phyloP scores from a whole-genome alignment of 2,329 filamentous ascomycete genomes.

The Apiospora saccharicola region DNA sequence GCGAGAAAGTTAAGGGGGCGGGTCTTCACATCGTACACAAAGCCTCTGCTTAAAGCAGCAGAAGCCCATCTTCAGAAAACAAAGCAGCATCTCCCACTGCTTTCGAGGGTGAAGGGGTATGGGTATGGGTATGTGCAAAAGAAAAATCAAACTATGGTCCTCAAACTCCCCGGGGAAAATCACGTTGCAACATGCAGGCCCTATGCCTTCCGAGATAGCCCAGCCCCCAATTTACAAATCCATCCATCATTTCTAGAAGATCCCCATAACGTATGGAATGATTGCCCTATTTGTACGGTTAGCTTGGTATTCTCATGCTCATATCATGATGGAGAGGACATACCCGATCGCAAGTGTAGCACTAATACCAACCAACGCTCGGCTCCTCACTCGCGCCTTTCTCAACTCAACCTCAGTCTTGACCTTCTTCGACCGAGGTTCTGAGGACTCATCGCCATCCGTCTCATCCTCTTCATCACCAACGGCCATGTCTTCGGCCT shows the following conservation, averaged over 20 bases:
- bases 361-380: conserved; percentile 84
- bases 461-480: conserved; percentile 64
- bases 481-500: conserved; percentile 75
- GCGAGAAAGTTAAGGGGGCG: neutral
- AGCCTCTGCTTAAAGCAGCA: conserved; percentile 8
- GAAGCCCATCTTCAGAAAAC: conserved; percentile 4
- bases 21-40: conserved; percentile 14
- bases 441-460: conserved; percentile 33
- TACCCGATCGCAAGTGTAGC: conserved; percentile 92
- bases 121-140: conserved; percentile 36
- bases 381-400: conserved; percentile 85
- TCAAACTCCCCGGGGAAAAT: conserved; percentile 29
- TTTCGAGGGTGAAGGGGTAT: conserved; percentile 7
- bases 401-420: conserved; percentile 83
- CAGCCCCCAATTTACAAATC: conserved; percentile 14
- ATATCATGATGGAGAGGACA: conserved; percentile 53
- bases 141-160: conserved; percentile 30
- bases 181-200: conserved; percentile 13
- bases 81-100: conserved; percentile 18
- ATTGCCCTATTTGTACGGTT: conserved; percentile 45
- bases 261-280: conserved; percentile 60
- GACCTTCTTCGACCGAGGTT: conserved; percentile 73
- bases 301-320: neutral
- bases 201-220: conserved; percentile 15
- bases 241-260: conserved; percentile 47